Evolutionary conservation across 2,329 filamentous ascomycete genomes (phyloP).

Genomic region (Penicillium sp.): DNA sequence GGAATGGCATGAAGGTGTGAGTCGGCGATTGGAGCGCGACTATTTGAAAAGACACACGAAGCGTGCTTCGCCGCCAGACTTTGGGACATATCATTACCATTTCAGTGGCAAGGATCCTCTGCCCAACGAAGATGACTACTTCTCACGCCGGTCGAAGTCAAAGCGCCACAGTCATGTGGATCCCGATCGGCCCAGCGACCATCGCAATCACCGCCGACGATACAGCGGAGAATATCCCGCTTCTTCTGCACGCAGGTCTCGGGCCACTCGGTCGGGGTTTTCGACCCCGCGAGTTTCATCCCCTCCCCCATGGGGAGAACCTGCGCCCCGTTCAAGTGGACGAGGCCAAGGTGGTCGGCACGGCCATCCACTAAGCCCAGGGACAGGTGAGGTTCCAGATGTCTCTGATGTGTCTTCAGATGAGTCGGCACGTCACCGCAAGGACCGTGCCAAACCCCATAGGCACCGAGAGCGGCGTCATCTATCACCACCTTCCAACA

Average conservation of each 20-base stretch:
- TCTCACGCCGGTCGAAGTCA: slow-evolving; percentile 12
- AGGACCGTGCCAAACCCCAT: slow-evolving; percentile 13
- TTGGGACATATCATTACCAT: slow-evolving; percentile 25
- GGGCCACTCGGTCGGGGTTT: slow-evolving; percentile 13
- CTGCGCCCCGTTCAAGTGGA: slow-evolving; percentile 16
- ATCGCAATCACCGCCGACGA: slow-evolving; percentile 22
- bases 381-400: slow-evolving; percentile 17
- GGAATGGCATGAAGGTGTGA: slow-evolving; percentile 79
- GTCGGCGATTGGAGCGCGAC: slow-evolving; percentile 65
- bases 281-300: slow-evolving; percentile 28
- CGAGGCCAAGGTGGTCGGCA: slow-evolving; percentile 20
- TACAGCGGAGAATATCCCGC: slow-evolving; percentile 21
- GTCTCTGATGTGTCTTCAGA: slow-evolving; percentile 31
- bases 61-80: slow-evolving; percentile 32
- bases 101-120: slow-evolving; percentile 32
- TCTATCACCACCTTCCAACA: slow-evolving; percentile 25
- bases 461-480: slow-evolving; percentile 19
- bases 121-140: slow-evolving; percentile 23
- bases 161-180: slow-evolving; percentile 17
- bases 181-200: slow-evolving; percentile 17
- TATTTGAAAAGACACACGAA: slow-evolving; percentile 42
- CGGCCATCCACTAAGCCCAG: slow-evolving; percentile 18
- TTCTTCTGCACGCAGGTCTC: slow-evolving; percentile 15
- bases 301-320: slow-evolving; percentile 21
- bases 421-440: slow-evolving; percentile 12